Evolutionary conservation across 768 basidiomycete genomes (phyloP).

Genomic region (Phaeotremella fagi): DNA sequence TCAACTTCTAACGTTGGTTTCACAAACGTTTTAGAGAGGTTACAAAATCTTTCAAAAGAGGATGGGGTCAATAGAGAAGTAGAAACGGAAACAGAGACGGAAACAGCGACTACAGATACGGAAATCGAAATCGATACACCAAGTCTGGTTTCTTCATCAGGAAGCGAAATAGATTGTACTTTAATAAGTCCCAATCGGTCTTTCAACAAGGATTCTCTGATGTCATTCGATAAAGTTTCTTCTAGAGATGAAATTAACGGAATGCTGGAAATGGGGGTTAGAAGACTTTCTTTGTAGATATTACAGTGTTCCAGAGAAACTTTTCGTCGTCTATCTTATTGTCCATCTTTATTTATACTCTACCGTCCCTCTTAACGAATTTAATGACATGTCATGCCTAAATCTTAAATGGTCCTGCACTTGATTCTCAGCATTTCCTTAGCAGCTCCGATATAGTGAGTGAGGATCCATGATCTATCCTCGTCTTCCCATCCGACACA

Average conservation of each 20-base stretch:
- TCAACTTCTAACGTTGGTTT: not conserved
- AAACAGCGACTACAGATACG: not conserved
- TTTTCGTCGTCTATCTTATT: too few relatives aligned
- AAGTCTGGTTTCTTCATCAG: constrained; percentile 10
- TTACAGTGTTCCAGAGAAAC: too few relatives aligned
- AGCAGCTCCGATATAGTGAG: too few relatives aligned
- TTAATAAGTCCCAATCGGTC: constrained; percentile 2
- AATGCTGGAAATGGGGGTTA: constrained; percentile 9
- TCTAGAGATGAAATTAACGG: too few relatives aligned
- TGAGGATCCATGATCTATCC: too few relatives aligned
- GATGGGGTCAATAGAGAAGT: not conserved
- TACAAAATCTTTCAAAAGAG: not conserved
- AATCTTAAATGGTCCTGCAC: too few relatives aligned
- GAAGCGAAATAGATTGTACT: constrained; percentile 8
- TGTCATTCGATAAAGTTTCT: too few relatives aligned
- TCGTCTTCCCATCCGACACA: too few relatives aligned
- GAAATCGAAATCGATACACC: constrained; percentile 13
- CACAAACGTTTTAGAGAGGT: not conserved
- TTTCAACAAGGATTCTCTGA: too few relatives aligned
- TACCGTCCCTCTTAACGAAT: not conserved
- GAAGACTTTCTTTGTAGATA: not conserved
- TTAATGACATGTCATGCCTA: not conserved
- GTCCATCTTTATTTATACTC: too few relatives aligned
- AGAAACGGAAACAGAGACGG: constrained; percentile 2
- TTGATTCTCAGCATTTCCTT: too few relatives aligned